A percentile compares a stretch with the other conserved stretches of the same genome.
These are phyloP conservation scores for Phytophthora multivora DNA, from an alignment of 352 stramenopile genomes.

Conservation along the genomic window DNA sequence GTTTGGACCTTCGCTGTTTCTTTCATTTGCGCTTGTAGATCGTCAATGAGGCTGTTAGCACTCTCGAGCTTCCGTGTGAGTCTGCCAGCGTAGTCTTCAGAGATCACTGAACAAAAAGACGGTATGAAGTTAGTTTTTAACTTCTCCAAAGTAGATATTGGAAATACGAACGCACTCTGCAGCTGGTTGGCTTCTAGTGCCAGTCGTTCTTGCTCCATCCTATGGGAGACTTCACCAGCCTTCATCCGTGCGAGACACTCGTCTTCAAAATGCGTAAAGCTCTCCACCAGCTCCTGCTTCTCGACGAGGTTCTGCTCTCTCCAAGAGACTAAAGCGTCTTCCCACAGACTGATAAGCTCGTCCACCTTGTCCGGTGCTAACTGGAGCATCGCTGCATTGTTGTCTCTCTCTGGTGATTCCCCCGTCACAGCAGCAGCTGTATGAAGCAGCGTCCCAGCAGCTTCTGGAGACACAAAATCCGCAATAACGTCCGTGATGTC, in stretches of 20 bases:
- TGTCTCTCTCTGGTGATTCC: slow-evolving; percentile 16
- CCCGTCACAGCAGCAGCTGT: slow-evolving; percentile 26
- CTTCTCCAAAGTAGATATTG: neutral
- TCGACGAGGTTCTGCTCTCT: slow-evolving; percentile 19
- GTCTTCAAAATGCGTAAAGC: slow-evolving; percentile 30
- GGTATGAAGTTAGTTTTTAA: neutral
- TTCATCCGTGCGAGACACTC: slow-evolving; percentile 37
- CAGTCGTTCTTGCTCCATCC: slow-evolving; percentile 19
- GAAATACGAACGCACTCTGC: slow-evolving; percentile 23
- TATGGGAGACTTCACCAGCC: slow-evolving; percentile 19
- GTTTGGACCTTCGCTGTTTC: neutral
- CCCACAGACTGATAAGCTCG: slow-evolving; percentile 36
- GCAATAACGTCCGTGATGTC: slow-evolving; percentile 36
- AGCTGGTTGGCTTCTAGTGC: slow-evolving; percentile 10
- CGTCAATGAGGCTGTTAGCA: neutral
- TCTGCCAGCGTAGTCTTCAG: slow-evolving; percentile 21
- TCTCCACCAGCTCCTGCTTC: slow-evolving; percentile 25
- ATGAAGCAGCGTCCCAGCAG: slow-evolving; percentile 3
- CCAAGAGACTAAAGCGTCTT: slow-evolving; percentile 39
- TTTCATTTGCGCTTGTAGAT: slow-evolving; percentile 11
- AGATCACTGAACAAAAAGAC: slow-evolving; percentile 11
- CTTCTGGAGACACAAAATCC: slow-evolving; percentile 20
- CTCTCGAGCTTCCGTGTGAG: slow-evolving; percentile 9
- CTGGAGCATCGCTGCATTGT: slow-evolving; percentile 17
- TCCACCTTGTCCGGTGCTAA: slow-evolving; percentile 27